Evolutionary conservation across 2,329 filamentous ascomycete genomes (phyloP).

Genomic region (Ophiocordyceps camponoti-leonardi): DNA sequence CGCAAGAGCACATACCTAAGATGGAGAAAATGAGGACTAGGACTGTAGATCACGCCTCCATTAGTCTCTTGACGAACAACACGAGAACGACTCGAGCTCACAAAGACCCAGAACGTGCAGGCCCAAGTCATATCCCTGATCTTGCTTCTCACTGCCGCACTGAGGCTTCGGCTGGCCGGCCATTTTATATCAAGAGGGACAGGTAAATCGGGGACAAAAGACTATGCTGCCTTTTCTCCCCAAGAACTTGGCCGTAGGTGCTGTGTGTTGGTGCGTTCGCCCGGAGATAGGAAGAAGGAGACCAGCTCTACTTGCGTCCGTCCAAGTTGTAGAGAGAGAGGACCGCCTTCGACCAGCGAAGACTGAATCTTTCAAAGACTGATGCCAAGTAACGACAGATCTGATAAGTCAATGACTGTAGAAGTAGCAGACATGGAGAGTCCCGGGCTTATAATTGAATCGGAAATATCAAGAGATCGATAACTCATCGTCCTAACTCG

Average conservation of each 20-base stretch:
- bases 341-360: background rate
- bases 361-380: background rate
- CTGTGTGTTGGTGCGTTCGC: too few relatives aligned
- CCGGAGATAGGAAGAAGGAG: background rate
- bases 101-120: conserved; percentile 14
- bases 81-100: conserved; percentile 4
- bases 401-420: background rate
- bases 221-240: background rate
- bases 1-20: conserved; percentile 5
- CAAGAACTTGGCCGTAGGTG: too few relatives aligned
- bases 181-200: background rate
- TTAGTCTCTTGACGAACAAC: background rate
- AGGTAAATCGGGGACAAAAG: background rate
- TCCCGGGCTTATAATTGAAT: background rate
- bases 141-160: conserved; percentile 7
- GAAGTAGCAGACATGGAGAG: background rate
- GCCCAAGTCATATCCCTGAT: conserved; percentile 9
- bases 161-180: conserved; percentile 8
- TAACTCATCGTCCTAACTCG: background rate
- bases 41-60: conserved; percentile 4
- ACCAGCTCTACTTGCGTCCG: background rate
- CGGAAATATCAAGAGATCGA: background rate
- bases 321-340: background rate
- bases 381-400: background rate
- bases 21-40: conserved; percentile 11